Evolutionary conservation across 805 yeast genomes (phyloP).

Genomic region (Vanderwaltozyma polyspora): DNA sequence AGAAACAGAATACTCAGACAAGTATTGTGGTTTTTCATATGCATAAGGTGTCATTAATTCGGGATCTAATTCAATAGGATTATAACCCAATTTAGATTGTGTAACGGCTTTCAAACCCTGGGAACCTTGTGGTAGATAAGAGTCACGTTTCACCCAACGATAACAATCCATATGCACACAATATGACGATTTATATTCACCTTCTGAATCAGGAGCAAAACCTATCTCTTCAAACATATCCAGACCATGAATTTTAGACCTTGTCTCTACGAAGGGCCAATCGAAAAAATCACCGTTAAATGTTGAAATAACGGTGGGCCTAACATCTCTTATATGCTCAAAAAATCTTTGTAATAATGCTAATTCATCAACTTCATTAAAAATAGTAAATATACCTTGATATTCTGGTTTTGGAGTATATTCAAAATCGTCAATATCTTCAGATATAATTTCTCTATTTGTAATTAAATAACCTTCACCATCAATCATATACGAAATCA

Average conservation of each 20-base stretch:
- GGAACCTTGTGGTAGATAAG: slow-evolving; percentile 95
- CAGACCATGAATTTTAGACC: slow-evolving; percentile 74
- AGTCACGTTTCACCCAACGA: slow-evolving; percentile 96
- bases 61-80: slow-evolving; percentile 94
- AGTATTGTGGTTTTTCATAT: slow-evolving; percentile 76
- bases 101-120: slow-evolving; percentile 98
- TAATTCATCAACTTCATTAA: slow-evolving; percentile 80
- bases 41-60: slow-evolving; percentile 98
- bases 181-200: slow-evolving; percentile 82
- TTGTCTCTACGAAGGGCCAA: slow-evolving; percentile 94
- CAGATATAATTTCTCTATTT: slow-evolving; percentile 84
- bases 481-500: slow-evolving; percentile 98
- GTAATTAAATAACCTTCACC: slow-evolving; percentile 94
- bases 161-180: slow-evolving; percentile 97
- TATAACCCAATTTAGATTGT: slow-evolving; percentile 87
- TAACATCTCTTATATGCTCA: slow-evolving; percentile 77
- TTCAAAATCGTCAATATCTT: slow-evolving; percentile 93
- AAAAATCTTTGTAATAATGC: slow-evolving; percentile 66
- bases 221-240: slow-evolving; percentile 92
- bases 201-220: slow-evolving; percentile 77
- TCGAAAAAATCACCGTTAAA: slow-evolving; percentile 98
- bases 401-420: slow-evolving; percentile 96
- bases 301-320: slow-evolving; percentile 95
- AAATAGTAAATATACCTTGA: slow-evolving; percentile 79
- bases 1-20: slow-evolving; percentile 95